Evolutionary conservation across 352 stramenopile genomes (phyloP).

Genomic region (Saprolegnia diclina): DNA sequence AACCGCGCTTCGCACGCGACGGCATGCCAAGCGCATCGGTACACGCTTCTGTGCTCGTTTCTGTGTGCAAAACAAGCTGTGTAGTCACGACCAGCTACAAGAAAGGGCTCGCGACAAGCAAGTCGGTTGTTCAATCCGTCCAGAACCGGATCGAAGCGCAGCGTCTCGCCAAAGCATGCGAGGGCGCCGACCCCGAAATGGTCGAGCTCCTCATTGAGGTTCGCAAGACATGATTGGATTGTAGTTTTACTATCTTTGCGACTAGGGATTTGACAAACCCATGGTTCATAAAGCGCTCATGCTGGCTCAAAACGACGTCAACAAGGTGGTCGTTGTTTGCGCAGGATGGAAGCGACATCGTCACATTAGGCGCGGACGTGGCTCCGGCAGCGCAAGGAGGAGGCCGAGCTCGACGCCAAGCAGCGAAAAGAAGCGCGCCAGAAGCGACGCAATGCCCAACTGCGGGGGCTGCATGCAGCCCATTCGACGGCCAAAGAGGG

Average conservation of each 20-base stretch:
- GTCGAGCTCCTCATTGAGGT: slow-evolving; percentile 24
- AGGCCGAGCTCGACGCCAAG: slow-evolving; percentile 14
- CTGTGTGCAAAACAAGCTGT: background rate
- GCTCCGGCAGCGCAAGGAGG: slow-evolving; percentile 17
- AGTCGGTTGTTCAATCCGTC: slow-evolving; percentile 3
- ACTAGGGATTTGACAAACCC: slow-evolving; percentile 22
- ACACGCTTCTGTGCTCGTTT: background rate
- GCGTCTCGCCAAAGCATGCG: slow-evolving; percentile 12
- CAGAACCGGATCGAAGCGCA: slow-evolving; percentile 15
- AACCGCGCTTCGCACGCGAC: slow-evolving; percentile 15
- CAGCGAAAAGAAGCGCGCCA: background rate
- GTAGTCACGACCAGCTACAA: slow-evolving; percentile 17
- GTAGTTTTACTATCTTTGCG: background rate
- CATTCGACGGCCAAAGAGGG: slow-evolving; percentile 14
- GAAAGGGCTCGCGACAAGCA: background rate
- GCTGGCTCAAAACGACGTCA: slow-evolving; percentile 17
- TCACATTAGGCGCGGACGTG: slow-evolving; percentile 14
- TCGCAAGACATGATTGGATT: background rate
- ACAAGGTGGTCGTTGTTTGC: slow-evolving; percentile 5
- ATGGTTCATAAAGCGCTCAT: slow-evolving; percentile 25
- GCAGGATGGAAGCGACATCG: background rate
- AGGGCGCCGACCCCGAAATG: slow-evolving; percentile 18
- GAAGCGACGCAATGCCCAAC: slow-evolving; percentile 12
- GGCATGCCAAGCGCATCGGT: slow-evolving; percentile 19
- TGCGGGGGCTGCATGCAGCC: background rate